These are phyloP conservation scores for Cicer judaicum DNA, from an alignment of 306 rosid genomes.

Conservation along the genomic window DNA sequence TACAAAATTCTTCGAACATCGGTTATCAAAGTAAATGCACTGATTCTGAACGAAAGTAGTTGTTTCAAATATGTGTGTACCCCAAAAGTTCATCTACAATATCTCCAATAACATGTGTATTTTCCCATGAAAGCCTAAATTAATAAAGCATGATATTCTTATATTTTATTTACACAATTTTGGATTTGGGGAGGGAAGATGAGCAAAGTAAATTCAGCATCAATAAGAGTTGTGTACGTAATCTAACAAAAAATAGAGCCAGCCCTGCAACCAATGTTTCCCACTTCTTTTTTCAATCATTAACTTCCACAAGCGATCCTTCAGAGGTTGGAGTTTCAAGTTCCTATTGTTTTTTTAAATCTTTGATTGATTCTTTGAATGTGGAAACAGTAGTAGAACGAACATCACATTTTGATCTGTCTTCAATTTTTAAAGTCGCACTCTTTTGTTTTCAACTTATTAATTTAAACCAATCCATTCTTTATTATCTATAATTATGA, in stretches of 20 bases:
- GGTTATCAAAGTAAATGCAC: slow-evolving; percentile 21
- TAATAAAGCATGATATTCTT: slow-evolving; percentile 21
- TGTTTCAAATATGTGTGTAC: slow-evolving; percentile 1
- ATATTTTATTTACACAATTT: not conserved
- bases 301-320: not conserved
- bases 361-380: not conserved
- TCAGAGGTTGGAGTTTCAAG: not conserved
- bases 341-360: not conserved
- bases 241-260: not conserved
- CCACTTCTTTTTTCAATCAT: not conserved
- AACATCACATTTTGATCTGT: not conserved
- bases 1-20: slow-evolving; percentile 15
- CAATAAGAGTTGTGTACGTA: not conserved
- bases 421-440: not conserved
- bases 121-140: slow-evolving; percentile 15
- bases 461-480: not conserved
- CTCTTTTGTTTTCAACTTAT: not conserved
- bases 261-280: not conserved
- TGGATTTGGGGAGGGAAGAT: not conserved
- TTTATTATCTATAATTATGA: not conserved
- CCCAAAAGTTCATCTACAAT: not conserved
- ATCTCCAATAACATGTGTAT: slow-evolving; percentile 3
- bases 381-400: not conserved
- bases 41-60: slow-evolving; percentile 17
- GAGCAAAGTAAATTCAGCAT: slow-evolving; percentile 14